These are phyloP conservation scores for Candida tetrigidarum DNA, from an alignment of 1,139 yeast genomes.

Conservation along the genomic window DNA sequence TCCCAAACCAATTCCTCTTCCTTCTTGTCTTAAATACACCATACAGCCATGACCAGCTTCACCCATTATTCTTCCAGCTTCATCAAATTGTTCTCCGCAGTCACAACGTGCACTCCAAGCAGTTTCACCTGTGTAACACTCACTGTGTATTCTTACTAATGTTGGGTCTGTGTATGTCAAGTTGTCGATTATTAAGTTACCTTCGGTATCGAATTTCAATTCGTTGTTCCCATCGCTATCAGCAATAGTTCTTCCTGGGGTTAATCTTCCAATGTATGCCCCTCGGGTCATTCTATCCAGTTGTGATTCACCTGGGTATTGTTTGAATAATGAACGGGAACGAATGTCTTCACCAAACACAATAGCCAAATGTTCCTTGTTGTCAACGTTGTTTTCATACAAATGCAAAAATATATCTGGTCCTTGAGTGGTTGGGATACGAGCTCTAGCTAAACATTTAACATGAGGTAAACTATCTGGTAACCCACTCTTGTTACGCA, in stretches of 20 bases:
- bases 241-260: slow-evolving; percentile 80
- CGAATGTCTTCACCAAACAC: slow-evolving; percentile 94
- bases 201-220: slow-evolving; percentile 48
- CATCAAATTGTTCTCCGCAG: slow-evolving; percentile 99
- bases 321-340: slow-evolving; percentile 69
- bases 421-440: slow-evolving; percentile 92
- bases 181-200: slow-evolving; percentile 50
- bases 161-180: slow-evolving; percentile 53
- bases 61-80: slow-evolving; percentile 95
- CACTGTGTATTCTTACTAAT: slow-evolving; percentile 82
- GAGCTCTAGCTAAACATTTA: slow-evolving; percentile 88
- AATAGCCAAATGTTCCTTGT: slow-evolving; percentile 95
- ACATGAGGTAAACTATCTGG: slow-evolving; percentile 61
- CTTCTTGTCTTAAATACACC: slow-evolving; percentile 96
- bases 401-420: slow-evolving; percentile 92
- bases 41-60: slow-evolving; percentile 88
- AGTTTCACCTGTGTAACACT: slow-evolving; percentile 98
- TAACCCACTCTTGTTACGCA: slow-evolving; percentile 24
- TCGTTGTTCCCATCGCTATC: slow-evolving; percentile 58
- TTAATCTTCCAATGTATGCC: slow-evolving; percentile 87
- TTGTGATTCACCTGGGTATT: slow-evolving; percentile 75
- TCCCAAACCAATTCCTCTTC: slow-evolving; percentile 96
- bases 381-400: slow-evolving; percentile 82
- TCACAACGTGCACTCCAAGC: slow-evolving; percentile 99
- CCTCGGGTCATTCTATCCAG: slow-evolving; percentile 97